Conservation (phyloP, 208 protist genomes). For the Entamoeba histolytica region DNA sequence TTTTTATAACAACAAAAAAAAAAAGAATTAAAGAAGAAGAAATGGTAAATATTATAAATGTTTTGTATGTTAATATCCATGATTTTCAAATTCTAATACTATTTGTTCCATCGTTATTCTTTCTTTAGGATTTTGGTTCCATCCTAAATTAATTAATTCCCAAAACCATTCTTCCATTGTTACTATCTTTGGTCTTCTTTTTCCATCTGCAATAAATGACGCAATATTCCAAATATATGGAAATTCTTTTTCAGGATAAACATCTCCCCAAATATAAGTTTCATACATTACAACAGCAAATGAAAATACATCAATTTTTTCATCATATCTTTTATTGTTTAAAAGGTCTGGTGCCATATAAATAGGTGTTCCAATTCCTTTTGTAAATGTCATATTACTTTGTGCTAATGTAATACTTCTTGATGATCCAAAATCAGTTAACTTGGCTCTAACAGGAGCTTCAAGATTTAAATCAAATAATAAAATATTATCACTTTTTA, state of each 20-base stretch:
- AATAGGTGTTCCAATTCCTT: background rate
- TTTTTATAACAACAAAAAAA: background rate
- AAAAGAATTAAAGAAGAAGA: too few species aligned
- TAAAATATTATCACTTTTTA: background rate
- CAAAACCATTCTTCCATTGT: too few species aligned
- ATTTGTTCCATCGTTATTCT: too few species aligned
- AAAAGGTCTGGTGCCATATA: background rate
- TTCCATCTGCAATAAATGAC: too few species aligned
- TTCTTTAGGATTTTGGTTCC: too few species aligned
- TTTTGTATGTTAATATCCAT: background rate
- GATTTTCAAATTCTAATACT: too few species aligned
- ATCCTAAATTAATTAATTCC: too few species aligned
- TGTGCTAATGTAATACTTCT: background rate
- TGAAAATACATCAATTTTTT: background rate
- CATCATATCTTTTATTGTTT: background rate
- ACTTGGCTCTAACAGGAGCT: background rate
- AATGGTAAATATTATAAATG: too few species aligned
- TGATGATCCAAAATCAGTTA: background rate
- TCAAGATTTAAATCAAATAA: background rate
- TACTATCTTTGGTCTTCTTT: too few species aligned
- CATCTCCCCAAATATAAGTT: background rate
- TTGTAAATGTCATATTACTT: background rate
- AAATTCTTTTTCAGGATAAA: background rate
- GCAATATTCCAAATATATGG: too few species aligned
- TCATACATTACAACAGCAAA: background rate